These are phyloP conservation scores for Wilhelminamyces savonicus DNA, from an alignment of 805 yeast species.

Conservation along the genomic window DNA sequence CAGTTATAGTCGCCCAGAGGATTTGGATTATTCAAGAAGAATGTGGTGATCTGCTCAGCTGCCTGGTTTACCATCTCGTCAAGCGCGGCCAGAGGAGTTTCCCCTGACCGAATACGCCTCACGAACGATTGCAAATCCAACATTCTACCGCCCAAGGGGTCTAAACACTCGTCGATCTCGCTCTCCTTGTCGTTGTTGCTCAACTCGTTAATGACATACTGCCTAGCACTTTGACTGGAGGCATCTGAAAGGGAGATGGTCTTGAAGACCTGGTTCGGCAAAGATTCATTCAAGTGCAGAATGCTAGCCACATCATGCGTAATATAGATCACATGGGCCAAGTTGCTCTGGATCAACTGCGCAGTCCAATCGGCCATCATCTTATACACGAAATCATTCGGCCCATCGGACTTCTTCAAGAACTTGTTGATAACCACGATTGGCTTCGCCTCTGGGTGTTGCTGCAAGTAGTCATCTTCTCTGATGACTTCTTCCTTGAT, in stretches of 20 bases:
- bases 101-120: constrained; percentile 85
- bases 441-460: constrained; percentile 81
- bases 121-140: constrained; percentile 86
- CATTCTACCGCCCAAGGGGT: constrained; percentile 92
- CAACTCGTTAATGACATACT: constrained; percentile 59
- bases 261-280: constrained; percentile 86
- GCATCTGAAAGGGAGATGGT: constrained; percentile 77
- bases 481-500: constrained; percentile 32
- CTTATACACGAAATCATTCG: constrained; percentile 59
- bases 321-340: constrained; percentile 85
- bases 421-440: constrained; percentile 79
- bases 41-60: constrained; percentile 81
- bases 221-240: constrained; percentile 57
- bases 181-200: constrained; percentile 17
- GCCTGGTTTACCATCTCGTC: constrained; percentile 78
- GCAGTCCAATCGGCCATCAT: constrained; percentile 89
- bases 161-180: constrained; percentile 49
- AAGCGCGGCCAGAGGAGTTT: constrained; percentile 68
- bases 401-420: constrained; percentile 42
- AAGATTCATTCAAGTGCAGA: constrained; percentile 58
- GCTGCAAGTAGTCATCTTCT: constrained; percentile 79
- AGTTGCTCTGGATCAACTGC: constrained; percentile 61
- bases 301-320: constrained; percentile 81
- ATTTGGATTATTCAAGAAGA: constrained; percentile 40
- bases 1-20: constrained; percentile 37